Evolutionary conservation across 2,329 filamentous ascomycete genomes (phyloP).

Genomic region (Gaeumannomyces sp.): DNA sequence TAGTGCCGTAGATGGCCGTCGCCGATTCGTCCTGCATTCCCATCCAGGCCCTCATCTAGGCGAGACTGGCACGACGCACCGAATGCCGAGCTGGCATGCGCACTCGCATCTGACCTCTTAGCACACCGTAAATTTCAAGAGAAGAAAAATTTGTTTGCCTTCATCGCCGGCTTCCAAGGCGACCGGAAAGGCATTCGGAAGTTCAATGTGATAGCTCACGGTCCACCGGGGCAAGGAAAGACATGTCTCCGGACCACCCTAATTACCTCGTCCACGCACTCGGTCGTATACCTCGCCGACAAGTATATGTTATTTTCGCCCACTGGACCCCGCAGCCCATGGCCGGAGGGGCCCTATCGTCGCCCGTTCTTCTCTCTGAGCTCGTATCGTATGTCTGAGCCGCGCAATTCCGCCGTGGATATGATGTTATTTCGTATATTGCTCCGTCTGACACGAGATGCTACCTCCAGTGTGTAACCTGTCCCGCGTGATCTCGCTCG

Average conservation of each 20-base stretch:
- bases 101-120: neutral
- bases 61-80: neutral
- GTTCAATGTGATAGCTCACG: neutral
- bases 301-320: neutral
- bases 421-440: neutral
- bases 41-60: neutral
- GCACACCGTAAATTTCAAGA: neutral
- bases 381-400: neutral
- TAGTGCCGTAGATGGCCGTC: neutral
- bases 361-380: too few species aligned
- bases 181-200: neutral
- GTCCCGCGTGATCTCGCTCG: neutral
- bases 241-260: neutral
- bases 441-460: neutral
- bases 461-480: neutral
- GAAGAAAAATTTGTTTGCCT: neutral
- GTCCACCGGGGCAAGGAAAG: neutral
- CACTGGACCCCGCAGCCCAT: neutral
- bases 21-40: neutral
- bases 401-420: neutral
- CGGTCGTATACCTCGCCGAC: neutral
- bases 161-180: neutral
- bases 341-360: neutral
- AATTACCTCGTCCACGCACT: neutral
- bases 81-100: neutral